Evolutionary conservation across 2,329 filamentous ascomycete genomes (phyloP).

Genomic region (Talaromyces islandicus): DNA sequence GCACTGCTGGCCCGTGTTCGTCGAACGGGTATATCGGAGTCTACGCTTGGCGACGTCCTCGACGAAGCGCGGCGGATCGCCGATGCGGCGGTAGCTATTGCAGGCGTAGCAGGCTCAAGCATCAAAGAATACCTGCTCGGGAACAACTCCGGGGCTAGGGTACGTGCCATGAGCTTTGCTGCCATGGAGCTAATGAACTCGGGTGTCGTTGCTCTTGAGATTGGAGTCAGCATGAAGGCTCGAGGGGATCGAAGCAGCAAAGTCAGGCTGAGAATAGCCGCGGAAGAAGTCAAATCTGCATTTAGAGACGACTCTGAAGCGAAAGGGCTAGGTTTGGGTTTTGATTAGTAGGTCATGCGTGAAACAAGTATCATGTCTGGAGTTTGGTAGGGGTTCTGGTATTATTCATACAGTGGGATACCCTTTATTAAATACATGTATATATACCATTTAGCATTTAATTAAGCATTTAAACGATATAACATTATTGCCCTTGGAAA

Average conservation of each 20-base stretch:
- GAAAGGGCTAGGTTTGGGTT: constrained; percentile 64
- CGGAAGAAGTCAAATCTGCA: constrained; percentile 85
- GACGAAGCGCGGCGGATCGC: constrained; percentile 73
- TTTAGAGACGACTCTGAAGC: constrained; percentile 84
- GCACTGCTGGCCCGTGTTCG: constrained; percentile 73
- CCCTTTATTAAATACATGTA: neutral
- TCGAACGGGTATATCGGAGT: constrained; percentile 79
- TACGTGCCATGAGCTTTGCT: constrained; percentile 61
- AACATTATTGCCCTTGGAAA: neutral
- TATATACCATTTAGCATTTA: neutral
- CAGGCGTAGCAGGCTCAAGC: constrained; percentile 50
- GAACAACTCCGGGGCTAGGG: constrained; percentile 35
- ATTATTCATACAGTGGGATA: no score
- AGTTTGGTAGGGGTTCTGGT: neutral
- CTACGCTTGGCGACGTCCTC: constrained; percentile 79
- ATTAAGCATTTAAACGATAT: neutral
- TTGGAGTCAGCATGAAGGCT: constrained; percentile 22
- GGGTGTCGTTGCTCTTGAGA: constrained; percentile 78
- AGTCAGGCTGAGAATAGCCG: constrained; percentile 75
- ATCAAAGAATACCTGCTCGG: constrained; percentile 57
- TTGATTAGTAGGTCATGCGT: constrained; percentile 22
- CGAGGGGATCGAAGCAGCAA: constrained; percentile 77
- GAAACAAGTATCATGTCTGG: neutral
- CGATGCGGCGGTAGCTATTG: constrained; percentile 34
- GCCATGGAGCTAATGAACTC: constrained; percentile 80